These are phyloP conservation scores for Penicillium brevicompactum DNA, from an alignment of 2,329 filamentous ascomycete species.

Conservation along the genomic window DNA sequence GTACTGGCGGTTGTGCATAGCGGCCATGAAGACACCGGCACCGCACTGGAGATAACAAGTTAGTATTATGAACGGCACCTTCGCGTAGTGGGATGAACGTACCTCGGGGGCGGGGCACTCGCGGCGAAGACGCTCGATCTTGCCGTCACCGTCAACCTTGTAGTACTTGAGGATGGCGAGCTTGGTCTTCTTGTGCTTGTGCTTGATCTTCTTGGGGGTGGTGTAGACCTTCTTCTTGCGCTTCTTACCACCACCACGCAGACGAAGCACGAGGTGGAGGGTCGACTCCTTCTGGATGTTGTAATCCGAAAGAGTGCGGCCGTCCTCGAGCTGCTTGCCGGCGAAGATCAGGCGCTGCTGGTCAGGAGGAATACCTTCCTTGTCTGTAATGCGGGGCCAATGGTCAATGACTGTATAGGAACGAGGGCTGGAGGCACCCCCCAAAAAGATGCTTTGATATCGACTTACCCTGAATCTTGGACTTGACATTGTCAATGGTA, in stretches of 20 bases:
- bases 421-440: background rate
- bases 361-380: conserved; percentile 99
- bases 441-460: background rate
- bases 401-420: background rate
- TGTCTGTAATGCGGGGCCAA: conserved; percentile 62
- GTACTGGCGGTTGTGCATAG: conserved; percentile 99
- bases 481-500: conserved; percentile 99
- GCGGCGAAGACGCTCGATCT: conserved; percentile 98
- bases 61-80: conserved; percentile 34
- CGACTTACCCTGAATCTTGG: conserved; percentile 73
- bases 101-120: conserved; percentile 94
- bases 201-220: conserved; percentile 99
- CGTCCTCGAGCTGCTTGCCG: conserved; percentile 99
- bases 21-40: conserved; percentile 99
- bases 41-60: conserved; percentile 68
- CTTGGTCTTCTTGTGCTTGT: conserved; percentile 99
- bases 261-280: conserved; percentile 95
- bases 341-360: conserved; percentile 99
- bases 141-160: conserved; percentile 99
- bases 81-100: conserved; percentile 47
- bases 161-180: conserved; percentile 99
- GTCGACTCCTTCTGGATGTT: conserved; percentile 99
- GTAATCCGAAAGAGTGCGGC: conserved; percentile 98
- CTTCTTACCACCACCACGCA: conserved; percentile 99
- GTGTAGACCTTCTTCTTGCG: conserved; percentile 99